phyloP scores from a whole-genome alignment of 805 yeast genomes.

The Grigorovia humatica region DNA sequence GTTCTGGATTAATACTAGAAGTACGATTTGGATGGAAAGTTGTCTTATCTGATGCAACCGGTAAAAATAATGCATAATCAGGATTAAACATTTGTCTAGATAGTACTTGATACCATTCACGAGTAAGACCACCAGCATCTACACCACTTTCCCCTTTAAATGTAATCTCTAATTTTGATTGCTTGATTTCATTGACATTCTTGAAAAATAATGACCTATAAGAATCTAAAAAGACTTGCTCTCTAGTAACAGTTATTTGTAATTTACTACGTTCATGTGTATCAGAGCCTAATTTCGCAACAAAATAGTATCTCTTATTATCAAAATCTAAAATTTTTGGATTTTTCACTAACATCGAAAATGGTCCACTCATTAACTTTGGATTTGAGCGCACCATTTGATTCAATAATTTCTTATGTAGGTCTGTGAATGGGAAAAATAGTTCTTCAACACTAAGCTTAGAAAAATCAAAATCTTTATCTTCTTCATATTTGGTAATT shows the following conservation, averaged over 20 bases:
- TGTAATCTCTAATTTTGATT: constrained; percentile 63
- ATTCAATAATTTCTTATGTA: constrained; percentile 77
- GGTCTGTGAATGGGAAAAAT: constrained; percentile 79
- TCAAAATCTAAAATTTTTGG: constrained; percentile 90
- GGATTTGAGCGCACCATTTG: constrained; percentile 88
- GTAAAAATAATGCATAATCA: constrained; percentile 82
- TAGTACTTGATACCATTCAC: constrained; percentile 95
- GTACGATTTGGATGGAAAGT: constrained; percentile 94
- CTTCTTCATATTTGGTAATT: constrained; percentile 44
- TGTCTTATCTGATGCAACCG: constrained; percentile 84
- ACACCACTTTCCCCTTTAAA: constrained; percentile 93
- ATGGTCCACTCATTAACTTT: constrained; percentile 91
- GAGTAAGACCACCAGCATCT: constrained; percentile 95
- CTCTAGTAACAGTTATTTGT: constrained; percentile 65
- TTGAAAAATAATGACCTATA: constrained; percentile 75
- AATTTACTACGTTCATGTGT: constrained; percentile 38
- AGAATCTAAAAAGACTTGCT: constrained; percentile 85
- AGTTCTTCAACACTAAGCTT: constrained; percentile 67
- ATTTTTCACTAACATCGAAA: constrained; percentile 76
- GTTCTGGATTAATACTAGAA: constrained; percentile 88
- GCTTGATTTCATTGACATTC: constrained; percentile 58
- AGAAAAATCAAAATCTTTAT: constrained; percentile 52
- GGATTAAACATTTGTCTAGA: constrained; percentile 95
- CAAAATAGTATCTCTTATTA: constrained; percentile 80
- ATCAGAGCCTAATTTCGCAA: constrained; percentile 53